Evolutionary conservation across 2,329 filamentous ascomycete genomes (phyloP).

Genomic region (Bretziella fagacearum): DNA sequence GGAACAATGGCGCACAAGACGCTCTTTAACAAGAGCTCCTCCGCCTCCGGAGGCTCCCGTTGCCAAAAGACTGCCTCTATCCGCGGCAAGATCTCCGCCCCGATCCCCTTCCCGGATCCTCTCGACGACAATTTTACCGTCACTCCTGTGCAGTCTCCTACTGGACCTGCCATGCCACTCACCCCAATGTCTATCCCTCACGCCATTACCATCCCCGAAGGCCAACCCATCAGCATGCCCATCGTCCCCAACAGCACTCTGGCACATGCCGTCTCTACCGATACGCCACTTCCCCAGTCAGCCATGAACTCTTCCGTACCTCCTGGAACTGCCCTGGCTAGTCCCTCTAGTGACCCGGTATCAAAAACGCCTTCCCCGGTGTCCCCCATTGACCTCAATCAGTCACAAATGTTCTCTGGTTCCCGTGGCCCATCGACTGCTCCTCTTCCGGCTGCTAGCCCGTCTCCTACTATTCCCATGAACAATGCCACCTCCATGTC

Average conservation of each 20-base stretch:
- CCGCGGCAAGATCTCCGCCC: slow-evolving; percentile 43
- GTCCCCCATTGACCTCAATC: not conserved
- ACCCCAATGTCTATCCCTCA: not conserved
- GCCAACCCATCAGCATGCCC: slow-evolving; percentile 12
- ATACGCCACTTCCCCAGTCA: not conserved
- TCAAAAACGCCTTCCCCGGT: slow-evolving; percentile 2
- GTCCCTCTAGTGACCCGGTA: not conserved
- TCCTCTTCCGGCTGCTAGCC: slow-evolving; percentile 5
- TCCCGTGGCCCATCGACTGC: not conserved
- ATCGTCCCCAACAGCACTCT: slow-evolving; percentile 11
- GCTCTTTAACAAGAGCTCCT: not conserved
- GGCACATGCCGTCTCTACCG: slow-evolving; percentile 3
- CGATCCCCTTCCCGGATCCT: slow-evolving; percentile 36
- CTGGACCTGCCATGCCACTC: slow-evolving; percentile 13
- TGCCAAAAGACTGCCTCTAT: slow-evolving; percentile 20
- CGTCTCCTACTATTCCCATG: not conserved
- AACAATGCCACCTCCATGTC: slow-evolving; percentile 1
- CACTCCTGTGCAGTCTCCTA: slow-evolving; percentile 16
- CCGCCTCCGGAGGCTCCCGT: not conserved
- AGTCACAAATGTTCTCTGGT: not conserved
- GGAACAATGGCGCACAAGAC: not conserved
- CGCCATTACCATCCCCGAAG: slow-evolving; percentile 8
- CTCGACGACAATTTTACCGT: slow-evolving; percentile 35
- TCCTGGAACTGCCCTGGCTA: not conserved
- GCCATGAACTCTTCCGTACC: slow-evolving; percentile 3